Conservation (phyloP, 768 basidiomycete species). For the Auricularia sp. region DNA sequence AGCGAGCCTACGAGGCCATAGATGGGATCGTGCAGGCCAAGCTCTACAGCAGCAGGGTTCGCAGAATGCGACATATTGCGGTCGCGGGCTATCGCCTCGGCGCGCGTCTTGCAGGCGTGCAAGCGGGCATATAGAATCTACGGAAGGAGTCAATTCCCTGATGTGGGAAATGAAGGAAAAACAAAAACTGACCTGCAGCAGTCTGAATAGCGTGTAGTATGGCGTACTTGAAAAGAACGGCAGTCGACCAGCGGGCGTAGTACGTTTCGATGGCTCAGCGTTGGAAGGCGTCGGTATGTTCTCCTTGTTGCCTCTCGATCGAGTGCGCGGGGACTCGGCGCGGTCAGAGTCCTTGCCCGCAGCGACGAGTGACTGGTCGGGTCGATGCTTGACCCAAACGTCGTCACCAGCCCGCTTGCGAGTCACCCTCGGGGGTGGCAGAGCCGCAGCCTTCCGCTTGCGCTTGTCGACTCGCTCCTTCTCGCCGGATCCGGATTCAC, state of each 20-base stretch:
- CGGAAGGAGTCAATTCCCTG: neutral
- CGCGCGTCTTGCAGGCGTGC: slow-evolving; percentile 64
- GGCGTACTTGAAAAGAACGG: slow-evolving; percentile 85
- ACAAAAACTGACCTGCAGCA: slow-evolving; percentile 61
- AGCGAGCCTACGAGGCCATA: neutral
- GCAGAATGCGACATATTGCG: slow-evolving; percentile 14
- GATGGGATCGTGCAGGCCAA: slow-evolving; percentile 26
- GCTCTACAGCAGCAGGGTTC: slow-evolving; percentile 28
- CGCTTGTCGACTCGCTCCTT: neutral
- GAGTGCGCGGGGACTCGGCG: neutral
- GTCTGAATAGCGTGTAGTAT: slow-evolving; percentile 75
- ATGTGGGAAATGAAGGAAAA: neutral
- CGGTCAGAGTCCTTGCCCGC: neutral
- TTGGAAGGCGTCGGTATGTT: neutral
- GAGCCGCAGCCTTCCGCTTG: neutral
- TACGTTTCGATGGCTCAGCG: neutral
- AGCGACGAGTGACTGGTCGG: neutral
- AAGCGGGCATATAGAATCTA: slow-evolving; percentile 80
- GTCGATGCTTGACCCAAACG: neutral
- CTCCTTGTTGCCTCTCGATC: neutral
- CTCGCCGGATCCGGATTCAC: neutral
- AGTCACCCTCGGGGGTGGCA: neutral
- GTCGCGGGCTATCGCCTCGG: slow-evolving; percentile 33
- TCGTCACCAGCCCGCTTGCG: neutral
- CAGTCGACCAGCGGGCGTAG: slow-evolving; percentile 4